Conservation (phyloP, 305 asterid genomes). For the Fraxinus platypoda region DNA sequence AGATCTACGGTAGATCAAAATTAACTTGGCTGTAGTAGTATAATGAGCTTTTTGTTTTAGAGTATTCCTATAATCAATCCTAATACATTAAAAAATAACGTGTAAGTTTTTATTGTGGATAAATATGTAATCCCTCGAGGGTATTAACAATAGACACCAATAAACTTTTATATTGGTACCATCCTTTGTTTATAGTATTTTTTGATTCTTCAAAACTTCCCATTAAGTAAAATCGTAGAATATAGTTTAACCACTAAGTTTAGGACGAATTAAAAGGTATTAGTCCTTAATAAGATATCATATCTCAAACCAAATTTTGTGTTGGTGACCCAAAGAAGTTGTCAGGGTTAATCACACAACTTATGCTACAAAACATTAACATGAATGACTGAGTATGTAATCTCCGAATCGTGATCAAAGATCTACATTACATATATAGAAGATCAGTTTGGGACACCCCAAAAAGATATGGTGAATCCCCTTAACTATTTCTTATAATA, state of each 20-base stretch:
- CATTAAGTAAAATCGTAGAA: neutral
- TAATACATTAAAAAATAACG: no score
- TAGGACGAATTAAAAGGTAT: neutral
- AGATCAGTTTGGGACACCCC: conserved; percentile 28
- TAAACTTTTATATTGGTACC: neutral
- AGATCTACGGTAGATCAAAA: no score
- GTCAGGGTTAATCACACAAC: neutral
- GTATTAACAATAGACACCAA: neutral
- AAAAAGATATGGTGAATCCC: conserved; percentile 37
- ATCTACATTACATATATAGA: neutral
- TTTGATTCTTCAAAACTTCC: neutral
- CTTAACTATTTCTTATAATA: conserved; percentile 21
- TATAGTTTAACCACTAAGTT: neutral
- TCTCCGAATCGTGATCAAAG: neutral
- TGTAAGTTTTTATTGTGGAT: neutral
- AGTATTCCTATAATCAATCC: neutral
- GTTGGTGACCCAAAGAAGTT: neutral
- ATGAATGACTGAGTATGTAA: neutral
- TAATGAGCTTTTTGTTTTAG: neutral
- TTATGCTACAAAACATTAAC: neutral
- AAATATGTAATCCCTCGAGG: no score
- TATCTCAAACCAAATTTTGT: neutral
- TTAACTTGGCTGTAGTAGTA: no score
- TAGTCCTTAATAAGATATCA: neutral
- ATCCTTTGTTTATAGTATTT: neutral